Conservation (phyloP, 306 rosid genomes). For the Lathyrus tuberosus region DNA sequence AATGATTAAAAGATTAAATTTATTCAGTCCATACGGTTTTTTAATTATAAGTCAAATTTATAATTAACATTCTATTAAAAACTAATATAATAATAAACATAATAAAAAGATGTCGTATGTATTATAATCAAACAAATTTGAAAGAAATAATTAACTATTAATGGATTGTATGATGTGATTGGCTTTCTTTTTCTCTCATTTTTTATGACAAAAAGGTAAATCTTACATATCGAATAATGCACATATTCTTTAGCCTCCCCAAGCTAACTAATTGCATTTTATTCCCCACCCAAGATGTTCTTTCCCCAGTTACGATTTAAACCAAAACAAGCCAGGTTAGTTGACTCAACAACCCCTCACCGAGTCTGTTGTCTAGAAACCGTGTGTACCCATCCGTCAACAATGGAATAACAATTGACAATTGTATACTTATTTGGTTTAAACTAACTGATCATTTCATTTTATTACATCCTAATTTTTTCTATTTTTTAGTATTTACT, state of each 20-base stretch:
- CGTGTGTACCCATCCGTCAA: background rate
- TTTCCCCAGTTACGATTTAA: conserved; percentile 22
- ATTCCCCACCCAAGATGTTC: conserved; percentile 38
- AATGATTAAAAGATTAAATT: background rate
- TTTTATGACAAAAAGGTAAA: background rate
- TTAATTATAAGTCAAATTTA: too few relatives aligned
- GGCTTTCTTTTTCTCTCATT: background rate
- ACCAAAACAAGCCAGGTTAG: background rate
- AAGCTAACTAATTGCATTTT: conserved; percentile 1
- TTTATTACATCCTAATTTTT: too few relatives aligned
- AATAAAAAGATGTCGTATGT: background rate
- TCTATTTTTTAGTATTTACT: too few relatives aligned
- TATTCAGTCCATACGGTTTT: background rate
- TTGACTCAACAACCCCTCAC: conserved; percentile 1
- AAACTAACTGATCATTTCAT: too few relatives aligned
- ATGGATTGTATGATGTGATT: background rate
- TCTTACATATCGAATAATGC: background rate
- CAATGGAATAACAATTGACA: background rate
- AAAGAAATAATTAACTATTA: background rate
- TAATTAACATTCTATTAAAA: too few relatives aligned
- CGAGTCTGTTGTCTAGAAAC: background rate
- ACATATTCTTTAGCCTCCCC: background rate
- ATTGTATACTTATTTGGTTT: too few relatives aligned
- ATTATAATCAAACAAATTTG: too few relatives aligned
- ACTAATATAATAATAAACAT: too few relatives aligned